Percentiles rank a stretch among this genome's conserved stretches.
These are phyloP conservation scores for Sporothrix dimorphospora DNA, from an alignment of 2,329 filamentous ascomycete species.

Conservation along the genomic window DNA sequence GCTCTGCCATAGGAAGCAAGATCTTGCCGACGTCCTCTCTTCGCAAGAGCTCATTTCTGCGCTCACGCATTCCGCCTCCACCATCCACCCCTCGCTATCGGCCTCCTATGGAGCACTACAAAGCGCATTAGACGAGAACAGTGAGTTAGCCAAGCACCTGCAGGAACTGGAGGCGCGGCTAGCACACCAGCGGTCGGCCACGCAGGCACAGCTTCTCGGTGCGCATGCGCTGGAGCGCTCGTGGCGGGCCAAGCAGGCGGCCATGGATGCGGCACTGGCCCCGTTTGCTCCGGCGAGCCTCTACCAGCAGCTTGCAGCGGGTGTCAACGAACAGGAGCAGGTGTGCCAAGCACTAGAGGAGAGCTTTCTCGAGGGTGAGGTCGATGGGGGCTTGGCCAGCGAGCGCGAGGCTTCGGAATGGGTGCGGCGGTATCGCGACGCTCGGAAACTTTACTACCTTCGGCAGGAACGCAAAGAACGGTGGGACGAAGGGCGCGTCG, in stretches of 20 bases:
- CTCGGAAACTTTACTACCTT: slow-evolving; percentile 75
- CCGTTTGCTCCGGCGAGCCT: slow-evolving; percentile 85
- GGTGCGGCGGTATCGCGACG: slow-evolving; percentile 78
- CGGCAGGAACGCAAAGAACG: slow-evolving; percentile 85
- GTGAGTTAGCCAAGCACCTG: slow-evolving; percentile 67
- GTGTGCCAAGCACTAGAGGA: slow-evolving; percentile 85
- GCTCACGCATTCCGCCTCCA: slow-evolving; percentile 68
- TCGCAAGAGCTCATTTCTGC: slow-evolving; percentile 69
- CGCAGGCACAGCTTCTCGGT: slow-evolving; percentile 79
- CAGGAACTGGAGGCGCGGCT: slow-evolving; percentile 62
- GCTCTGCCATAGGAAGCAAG: slow-evolving; percentile 65
- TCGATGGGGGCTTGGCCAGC: slow-evolving; percentile 63
- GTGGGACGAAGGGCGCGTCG: slow-evolving; percentile 95
- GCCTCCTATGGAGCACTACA: slow-evolving; percentile 67
- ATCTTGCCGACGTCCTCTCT: slow-evolving; percentile 72
- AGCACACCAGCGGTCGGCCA: slow-evolving; percentile 65
- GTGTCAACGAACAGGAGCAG: slow-evolving; percentile 78
- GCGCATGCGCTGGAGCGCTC: slow-evolving; percentile 88
- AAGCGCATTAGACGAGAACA: slow-evolving; percentile 69
- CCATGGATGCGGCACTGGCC: slow-evolving; percentile 82
- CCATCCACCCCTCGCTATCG: slow-evolving; percentile 71
- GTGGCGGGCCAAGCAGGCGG: slow-evolving; percentile 84
- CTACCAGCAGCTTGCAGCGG: slow-evolving; percentile 78
- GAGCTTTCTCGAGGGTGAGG: slow-evolving; percentile 73
- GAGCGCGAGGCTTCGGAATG: slow-evolving; percentile 87